These are phyloP conservation scores for Hanseniaspora hatyaiensis DNA, from an alignment of 805 yeast species.

Conservation along the genomic window DNA sequence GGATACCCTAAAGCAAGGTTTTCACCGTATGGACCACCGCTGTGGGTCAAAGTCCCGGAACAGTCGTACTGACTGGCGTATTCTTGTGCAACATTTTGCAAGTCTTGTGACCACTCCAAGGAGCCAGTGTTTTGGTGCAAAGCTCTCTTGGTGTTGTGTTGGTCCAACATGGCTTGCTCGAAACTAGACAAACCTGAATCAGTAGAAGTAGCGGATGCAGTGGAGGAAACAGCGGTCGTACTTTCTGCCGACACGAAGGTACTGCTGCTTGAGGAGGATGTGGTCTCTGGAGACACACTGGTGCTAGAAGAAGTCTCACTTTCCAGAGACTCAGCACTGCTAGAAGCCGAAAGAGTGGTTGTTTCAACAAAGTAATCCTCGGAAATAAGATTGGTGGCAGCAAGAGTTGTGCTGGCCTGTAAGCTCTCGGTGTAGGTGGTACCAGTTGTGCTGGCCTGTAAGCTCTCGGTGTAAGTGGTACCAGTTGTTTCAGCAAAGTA, in stretches of 20 bases:
- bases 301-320: background rate
- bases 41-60: slow-evolving; percentile 47
- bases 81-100: slow-evolving; percentile 44
- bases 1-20: slow-evolving; percentile 64
- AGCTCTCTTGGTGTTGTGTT: slow-evolving; percentile 54
- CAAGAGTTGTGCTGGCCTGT: no score
- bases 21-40: slow-evolving; percentile 68
- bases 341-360: no score
- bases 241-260: background rate
- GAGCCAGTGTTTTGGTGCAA: slow-evolving; percentile 33
- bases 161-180: slow-evolving; percentile 37
- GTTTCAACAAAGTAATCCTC: background rate
- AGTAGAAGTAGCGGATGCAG: slow-evolving; percentile 20
- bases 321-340: no score
- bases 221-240: no score
- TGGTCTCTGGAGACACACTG: slow-evolving; percentile 17
- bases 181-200: slow-evolving; percentile 23
- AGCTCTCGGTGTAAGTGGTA: no score
- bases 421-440: no score
- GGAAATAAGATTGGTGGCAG: no score
- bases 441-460: no score
- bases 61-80: slow-evolving; percentile 49
- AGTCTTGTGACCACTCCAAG: slow-evolving; percentile 45
- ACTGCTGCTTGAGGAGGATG: background rate
- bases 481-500: no score